phyloP scores from a whole-genome alignment of 768 basidiomycete genomes.

The Dentipellis sp. region DNA sequence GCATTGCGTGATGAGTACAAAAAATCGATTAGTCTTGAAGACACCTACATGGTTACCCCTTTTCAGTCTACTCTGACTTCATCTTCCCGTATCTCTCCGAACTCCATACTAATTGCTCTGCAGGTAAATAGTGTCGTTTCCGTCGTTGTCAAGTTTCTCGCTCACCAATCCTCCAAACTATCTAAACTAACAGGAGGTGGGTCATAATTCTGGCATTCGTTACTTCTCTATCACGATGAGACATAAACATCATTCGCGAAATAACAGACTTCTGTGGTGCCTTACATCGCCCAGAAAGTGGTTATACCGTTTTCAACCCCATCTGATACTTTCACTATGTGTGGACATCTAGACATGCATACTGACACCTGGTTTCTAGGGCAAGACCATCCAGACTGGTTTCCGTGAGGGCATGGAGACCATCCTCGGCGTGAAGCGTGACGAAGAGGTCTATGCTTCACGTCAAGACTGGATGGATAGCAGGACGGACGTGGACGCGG shows the following conservation, averaged over 20 bases:
- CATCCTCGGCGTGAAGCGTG: constrained; percentile 48
- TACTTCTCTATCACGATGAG: constrained; percentile 36
- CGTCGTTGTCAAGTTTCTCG: not conserved
- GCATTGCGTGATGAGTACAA: constrained; percentile 38
- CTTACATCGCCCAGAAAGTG: constrained; percentile 51
- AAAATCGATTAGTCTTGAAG: constrained; percentile 93
- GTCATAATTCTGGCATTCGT: not conserved
- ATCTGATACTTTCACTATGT: constrained; percentile 36
- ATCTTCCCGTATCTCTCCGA: not conserved
- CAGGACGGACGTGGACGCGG: constrained; percentile 46
- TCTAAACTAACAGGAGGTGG: not conserved
- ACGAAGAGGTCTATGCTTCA: constrained; percentile 4
- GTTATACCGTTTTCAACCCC: constrained; percentile 64
- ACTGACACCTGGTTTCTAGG: constrained; percentile 28
- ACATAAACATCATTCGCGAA: constrained; percentile 61
- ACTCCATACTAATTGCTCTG: not conserved
- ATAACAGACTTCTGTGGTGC: constrained; percentile 45
- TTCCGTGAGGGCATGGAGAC: constrained; percentile 78
- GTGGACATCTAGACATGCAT: not conserved
- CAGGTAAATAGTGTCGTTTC: constrained; percentile 16
- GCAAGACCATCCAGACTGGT: constrained; percentile 64
- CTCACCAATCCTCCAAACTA: not conserved
- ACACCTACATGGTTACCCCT: constrained; percentile 64
- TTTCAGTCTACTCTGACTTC: constrained; percentile 28
- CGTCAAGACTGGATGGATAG: constrained; percentile 13